Evolutionary conservation across 2,329 filamentous ascomycete genomes (phyloP).

Genomic region (Onygena corvina): DNA sequence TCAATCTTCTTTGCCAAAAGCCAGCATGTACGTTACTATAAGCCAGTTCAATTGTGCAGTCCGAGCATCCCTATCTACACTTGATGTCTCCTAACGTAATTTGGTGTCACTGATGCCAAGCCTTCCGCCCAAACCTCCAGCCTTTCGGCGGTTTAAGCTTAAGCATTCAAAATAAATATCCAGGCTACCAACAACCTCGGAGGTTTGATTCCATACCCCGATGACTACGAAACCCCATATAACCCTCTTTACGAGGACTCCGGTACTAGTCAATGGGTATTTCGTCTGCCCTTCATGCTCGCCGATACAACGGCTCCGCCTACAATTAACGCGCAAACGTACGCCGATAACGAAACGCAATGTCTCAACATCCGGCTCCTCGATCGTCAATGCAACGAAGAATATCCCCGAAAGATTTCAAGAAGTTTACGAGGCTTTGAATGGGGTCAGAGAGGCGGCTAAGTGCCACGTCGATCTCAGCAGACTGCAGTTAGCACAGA

Average conservation of each 20-base stretch:
- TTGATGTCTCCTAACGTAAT: no score
- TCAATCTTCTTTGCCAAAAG: no score
- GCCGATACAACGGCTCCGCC: slow-evolving; percentile 23
- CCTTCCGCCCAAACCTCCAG: not conserved
- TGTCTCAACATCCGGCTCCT: slow-evolving; percentile 35
- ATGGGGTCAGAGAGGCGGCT: slow-evolving; percentile 41
- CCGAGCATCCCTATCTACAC: no score
- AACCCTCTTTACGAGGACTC: slow-evolving; percentile 27
- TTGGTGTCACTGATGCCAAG: not conserved
- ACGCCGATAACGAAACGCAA: not conserved
- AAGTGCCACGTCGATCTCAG: slow-evolving; percentile 47
- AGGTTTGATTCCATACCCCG: not conserved
- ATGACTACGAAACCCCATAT: slow-evolving; percentile 32
- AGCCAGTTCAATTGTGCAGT: no score
- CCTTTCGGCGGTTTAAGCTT: not conserved
- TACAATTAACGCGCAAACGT: slow-evolving; percentile 8
- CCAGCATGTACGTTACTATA: no score
- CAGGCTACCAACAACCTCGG: not conserved
- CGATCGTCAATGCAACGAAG: slow-evolving; percentile 43
- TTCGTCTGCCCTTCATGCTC: slow-evolving; percentile 35
- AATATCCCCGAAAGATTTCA: slow-evolving; percentile 42
- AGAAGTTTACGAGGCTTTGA: slow-evolving; percentile 44
- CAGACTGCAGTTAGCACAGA: slow-evolving; percentile 46
- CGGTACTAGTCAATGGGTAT: slow-evolving; percentile 18
- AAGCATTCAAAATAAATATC: not conserved